These are phyloP conservation scores for Mesostigma viride DNA, from an alignment of 139 green algal genomes.

Conservation along the genomic window DNA sequence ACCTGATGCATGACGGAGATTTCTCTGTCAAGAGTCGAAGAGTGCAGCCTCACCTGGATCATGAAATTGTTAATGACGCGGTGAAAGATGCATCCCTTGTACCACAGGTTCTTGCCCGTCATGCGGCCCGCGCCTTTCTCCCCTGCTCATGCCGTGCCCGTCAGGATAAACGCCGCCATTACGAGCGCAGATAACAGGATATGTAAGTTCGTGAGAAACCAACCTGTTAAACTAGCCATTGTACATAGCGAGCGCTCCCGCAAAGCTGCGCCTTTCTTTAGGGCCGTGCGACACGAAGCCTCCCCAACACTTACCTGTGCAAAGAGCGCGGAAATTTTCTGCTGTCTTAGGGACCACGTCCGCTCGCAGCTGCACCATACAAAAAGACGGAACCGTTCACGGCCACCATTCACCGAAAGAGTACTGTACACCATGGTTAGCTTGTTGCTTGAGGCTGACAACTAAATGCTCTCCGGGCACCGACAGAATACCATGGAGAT, in stretches of 20 bases:
- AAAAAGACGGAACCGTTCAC: no score
- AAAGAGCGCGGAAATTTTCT: conserved; percentile 40
- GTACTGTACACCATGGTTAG: no score
- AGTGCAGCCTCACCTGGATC: conserved; percentile 74
- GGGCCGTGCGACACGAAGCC: not conserved
- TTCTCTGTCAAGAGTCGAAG: no score
- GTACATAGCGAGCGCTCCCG: no score
- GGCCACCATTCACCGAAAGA: no score
- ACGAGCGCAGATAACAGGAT: not conserved
- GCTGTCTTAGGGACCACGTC: conserved; percentile 34
- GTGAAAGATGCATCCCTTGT: conserved; percentile 56
- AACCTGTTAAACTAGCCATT: no score
- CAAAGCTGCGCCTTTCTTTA: no score
- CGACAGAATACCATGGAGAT: no score
- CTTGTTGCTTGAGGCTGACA: no score
- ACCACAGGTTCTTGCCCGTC: conserved; percentile 16
- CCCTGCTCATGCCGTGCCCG: conserved; percentile 13
- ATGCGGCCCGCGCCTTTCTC: conserved; percentile 43
- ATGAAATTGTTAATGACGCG: conserved; percentile 84
- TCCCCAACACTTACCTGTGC: conserved; percentile 23
- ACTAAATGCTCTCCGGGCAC: no score
- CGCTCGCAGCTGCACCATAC: conserved; percentile 7
- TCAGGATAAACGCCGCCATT: not conserved
- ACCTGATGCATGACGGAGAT: no score
- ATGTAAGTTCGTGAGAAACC: no score